phyloP scores from a whole-genome alignment of 257 asterid genomes.

The Ajuga chamaepitys region DNA sequence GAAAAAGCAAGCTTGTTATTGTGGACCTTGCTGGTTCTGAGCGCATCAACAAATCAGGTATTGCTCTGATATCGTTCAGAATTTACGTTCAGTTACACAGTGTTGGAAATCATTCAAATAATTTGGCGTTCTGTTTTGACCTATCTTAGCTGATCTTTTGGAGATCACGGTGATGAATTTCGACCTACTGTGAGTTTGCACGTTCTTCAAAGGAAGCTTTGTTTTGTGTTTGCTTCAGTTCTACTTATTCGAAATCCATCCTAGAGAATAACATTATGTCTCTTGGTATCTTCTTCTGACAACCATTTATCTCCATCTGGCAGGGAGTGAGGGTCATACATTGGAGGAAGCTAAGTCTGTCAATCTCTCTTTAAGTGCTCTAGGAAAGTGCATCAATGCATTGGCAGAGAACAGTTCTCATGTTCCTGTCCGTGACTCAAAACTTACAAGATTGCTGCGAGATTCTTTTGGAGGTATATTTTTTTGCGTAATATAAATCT shows the following conservation, averaged over 20 bases:
- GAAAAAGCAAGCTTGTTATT: conserved; percentile 70
- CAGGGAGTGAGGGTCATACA: conserved; percentile 88
- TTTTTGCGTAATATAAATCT: not conserved
- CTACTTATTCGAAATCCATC: not conserved
- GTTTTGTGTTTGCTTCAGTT: not conserved
- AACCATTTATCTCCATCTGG: conserved; percentile 12
- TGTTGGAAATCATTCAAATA: not conserved
- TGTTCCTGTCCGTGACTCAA: conserved; percentile 91
- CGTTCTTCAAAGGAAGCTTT: not conserved
- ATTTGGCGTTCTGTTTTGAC: not conserved
- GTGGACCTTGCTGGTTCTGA: conserved; percentile 99
- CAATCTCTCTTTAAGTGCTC: conserved; percentile 81
- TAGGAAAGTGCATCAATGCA: conserved; percentile 93
- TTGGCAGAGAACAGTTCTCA: conserved; percentile 89
- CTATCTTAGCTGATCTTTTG: too few relatives aligned
- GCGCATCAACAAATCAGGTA: conserved; percentile 79
- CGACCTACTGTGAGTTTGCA: not conserved
- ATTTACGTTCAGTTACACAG: not conserved
- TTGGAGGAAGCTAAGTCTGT: conserved; percentile 87
- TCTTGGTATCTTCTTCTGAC: not conserved
- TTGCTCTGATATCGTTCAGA: conserved; percentile 1
- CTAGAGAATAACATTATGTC: not conserved
- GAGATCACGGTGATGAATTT: not conserved
- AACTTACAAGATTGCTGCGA: conserved; percentile 84
- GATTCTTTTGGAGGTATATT: conserved; percentile 92